Evolutionary conservation across 2,329 filamentous ascomycete genomes (phyloP), one percentile per base, ranked within the genome.

Genomic region (Torrubiellomyces zombiae): DNA sequence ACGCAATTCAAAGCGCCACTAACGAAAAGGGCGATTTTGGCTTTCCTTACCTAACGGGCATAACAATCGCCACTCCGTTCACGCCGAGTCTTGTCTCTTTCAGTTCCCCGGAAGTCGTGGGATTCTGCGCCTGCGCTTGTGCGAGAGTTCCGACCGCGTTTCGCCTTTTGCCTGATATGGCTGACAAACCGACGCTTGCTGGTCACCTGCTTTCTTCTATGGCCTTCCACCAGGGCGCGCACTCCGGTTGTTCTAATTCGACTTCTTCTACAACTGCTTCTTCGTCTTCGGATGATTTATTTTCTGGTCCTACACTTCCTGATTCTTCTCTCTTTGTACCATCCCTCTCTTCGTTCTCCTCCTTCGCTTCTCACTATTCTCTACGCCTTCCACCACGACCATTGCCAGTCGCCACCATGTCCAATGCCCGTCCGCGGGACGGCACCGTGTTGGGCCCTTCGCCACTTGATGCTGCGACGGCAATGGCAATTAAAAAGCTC

Each of bases 401-500:
- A n/a, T n/a, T n/a, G n/a, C n/a, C n/a, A n/a, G n/a, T n/a, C 47
- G 43, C 35, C 42, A 16, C 21, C 34, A 28, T 38, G 39, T 32
- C 32, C 36, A 19, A 33, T 31, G 24, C 24, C 30, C 33, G 29
- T 28, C 33, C 28, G 33, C 18, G 34, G 36, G 25, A 25, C 31
- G 26, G 26, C 29, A 23, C 31, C 28, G 29, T 29, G 42, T 38
- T 46, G 45, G 43, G 41, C 38, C 44, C 44, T 22, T 37, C 40
- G 7, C 32, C 32, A 13, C 36, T n/a, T n/a, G n/a, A n/a, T n/a
- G n/a, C n/a, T n/a, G n/a, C 38, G 18, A 28, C 38, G 13, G 23
- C 40, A 19, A 35, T 38, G 25, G 34, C 35, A 13, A 16, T 35
- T 4, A 60, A 54, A 40, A 63, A 60, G 35, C 38, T 59, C 26